Base-by-base conservation (phyloP, 2,329 filamentous ascomycete genomes). In the Paecilomyces sp. region DNA sequence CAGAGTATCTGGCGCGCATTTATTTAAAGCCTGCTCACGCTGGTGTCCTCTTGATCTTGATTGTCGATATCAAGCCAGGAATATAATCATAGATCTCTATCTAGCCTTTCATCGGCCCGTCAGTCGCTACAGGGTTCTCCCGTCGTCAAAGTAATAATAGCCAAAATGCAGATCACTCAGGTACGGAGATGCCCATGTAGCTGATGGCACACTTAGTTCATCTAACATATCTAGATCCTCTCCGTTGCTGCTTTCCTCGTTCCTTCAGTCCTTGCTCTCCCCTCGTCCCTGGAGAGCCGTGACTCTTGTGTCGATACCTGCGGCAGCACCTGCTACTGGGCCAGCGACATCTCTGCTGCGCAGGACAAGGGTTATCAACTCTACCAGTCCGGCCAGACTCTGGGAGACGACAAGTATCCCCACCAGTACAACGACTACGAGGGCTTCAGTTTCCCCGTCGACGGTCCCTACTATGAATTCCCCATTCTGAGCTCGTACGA, bases 381-480 rank as follows among this genome's bases (percentile, higher is more conserved):
- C 66, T 79, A 84, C 68, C 65, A 66, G 30, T 68, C 69, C 1
- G 74, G 73, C 51, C 67, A 76, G 41, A 47, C 41, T 47, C 3
- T 47, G 18, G 61, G 62, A 47, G 71, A 71, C 50, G 77, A 78
- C 62, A 68, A 70, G 58, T 86, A 87, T 70, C 85, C 85, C 0
- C 84, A 87, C 69, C 71, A 72, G 36, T 87, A 85, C 75, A 81
- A 85, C 71, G 82, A 87, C 76, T 81, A 81, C 65, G 85, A 88
- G 67, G 84, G 83, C 18, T 88, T 88, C 69, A 72, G 77, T 50
- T 88, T 88, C 70, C 64, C 77, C 1, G 80, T 86, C 4, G 63
- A 69, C 3, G 83, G 83, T 0, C 83, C 85, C 0, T 88, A 84
- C 69, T 81, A 86, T 61, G 86, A 88, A 71, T 88, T 87, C 70